phyloP scores from a whole-genome alignment of 441 rosid species.

The Populus hybrid region DNA sequence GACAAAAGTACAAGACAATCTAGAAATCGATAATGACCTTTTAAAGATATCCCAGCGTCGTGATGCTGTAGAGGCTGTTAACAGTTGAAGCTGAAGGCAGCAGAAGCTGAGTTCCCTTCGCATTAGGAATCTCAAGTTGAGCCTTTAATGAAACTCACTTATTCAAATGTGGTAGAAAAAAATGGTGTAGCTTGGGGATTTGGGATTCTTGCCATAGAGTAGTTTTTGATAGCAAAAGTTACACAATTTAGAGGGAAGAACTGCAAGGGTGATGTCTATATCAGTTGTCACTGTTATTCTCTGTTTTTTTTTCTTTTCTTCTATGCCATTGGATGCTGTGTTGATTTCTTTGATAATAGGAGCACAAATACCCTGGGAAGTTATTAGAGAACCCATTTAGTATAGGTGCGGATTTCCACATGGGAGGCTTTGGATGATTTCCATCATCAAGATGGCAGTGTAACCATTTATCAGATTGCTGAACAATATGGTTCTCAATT shows the following conservation, averaged over 20 bases:
- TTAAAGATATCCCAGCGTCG: constrained; percentile 44
- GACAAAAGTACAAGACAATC: constrained; percentile 49
- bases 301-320: background rate
- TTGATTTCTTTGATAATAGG: constrained; percentile 6
- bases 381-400: background rate
- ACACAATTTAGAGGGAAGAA: constrained; percentile 10
- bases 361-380: background rate
- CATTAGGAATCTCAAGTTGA: background rate
- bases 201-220: background rate
- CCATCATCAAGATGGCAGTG: background rate
- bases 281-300: background rate
- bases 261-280: constrained; percentile 11
- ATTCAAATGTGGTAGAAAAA: background rate
- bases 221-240: background rate
- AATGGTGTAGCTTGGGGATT: constrained; percentile 6
- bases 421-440: background rate
- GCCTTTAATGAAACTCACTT: background rate
- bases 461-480: background rate
- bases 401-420: background rate
- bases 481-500: background rate
- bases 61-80: constrained; percentile 20
- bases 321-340: background rate
- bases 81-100: no score
- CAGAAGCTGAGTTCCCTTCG: background rate
- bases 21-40: constrained; percentile 47